Base-by-base conservation (phyloP, 345 rosid species). In the Lepidium africanum region DNA sequence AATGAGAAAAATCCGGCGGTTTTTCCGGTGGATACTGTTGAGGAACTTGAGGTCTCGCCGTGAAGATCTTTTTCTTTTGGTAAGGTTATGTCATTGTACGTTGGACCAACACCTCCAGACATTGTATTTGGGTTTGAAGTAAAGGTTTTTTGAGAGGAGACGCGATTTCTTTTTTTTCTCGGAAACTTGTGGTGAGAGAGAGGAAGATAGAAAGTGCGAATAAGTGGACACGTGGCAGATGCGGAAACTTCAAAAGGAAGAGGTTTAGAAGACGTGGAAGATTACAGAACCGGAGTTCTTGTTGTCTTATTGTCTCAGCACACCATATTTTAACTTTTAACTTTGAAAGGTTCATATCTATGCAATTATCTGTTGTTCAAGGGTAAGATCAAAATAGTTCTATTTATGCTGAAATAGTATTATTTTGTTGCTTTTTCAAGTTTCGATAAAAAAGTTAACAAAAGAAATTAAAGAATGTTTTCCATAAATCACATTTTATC, bases 81-180 rank as follows among this genome's bases (percentile, higher is more conserved):
- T 70, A 88, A 81, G 57, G 75, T 25, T 42, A 84, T 80, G 81
- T 92, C 91, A 46, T 59, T 67, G 76, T 73, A 61, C 9, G 81
- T 73, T 53, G 91, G 83, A 53, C 91, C 96, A 32, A 86, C 87
- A 12, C 92, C 96, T 46, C 93, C 96, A 48, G 97, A 90, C 97
- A 93, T 90, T 4, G 33, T 59, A 27, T 23, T 47, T 23, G 33
- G 38, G 2, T 8, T 21, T 54, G 32, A 49, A 5, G 21, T n/a
- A 19, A 13, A 19, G 21, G n/a, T 7, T 10, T 21, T 23, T 5
- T 59, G 21, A 9, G 61, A 42, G 10, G 13, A 41, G 33, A 6
- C 7, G 13, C 10, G 57, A 35, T 64, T 7, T 33, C 25, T 0
- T 9, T 16, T 0, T 32, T 27, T 45, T 38, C 30, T 32, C 7